These are phyloP conservation scores for Melaleuca quinquenervia DNA, from an alignment of 345 rosid genomes.

Conservation along the genomic window DNA sequence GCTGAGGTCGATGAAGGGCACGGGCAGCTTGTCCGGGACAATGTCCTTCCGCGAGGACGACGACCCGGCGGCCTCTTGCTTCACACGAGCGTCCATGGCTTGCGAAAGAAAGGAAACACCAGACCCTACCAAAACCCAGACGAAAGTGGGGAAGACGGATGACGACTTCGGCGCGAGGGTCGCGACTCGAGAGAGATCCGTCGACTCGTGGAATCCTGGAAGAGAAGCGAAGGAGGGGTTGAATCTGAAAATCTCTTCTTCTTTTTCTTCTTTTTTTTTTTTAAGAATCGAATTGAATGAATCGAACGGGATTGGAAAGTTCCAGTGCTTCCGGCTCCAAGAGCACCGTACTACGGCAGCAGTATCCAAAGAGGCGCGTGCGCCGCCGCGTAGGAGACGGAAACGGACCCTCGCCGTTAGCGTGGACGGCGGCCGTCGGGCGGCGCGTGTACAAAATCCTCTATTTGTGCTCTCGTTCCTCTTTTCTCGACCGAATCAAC, in stretches of 20 bases:
- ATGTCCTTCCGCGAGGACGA: neutral
- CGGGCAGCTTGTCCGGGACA: neutral
- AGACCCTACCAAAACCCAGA: neutral
- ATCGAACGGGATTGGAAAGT: neutral
- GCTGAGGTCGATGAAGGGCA: slow-evolving; percentile 42
- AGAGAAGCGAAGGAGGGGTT: neutral
- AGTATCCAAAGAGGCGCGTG: neutral
- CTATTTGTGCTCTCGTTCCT: too few species aligned
- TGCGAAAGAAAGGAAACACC: neutral
- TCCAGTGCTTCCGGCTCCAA: neutral
- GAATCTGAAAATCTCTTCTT: too few species aligned
- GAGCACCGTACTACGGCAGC: too few species aligned
- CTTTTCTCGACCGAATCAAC: too few species aligned
- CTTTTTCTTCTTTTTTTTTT: too few species aligned
- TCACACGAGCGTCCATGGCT: slow-evolving; percentile 28
- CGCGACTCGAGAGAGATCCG: neutral
- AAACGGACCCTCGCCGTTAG: neutral
- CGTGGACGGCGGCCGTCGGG: neutral
- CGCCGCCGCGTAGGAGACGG: neutral
- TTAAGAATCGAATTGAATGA: too few species aligned
- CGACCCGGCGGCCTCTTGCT: slow-evolving; percentile 27
- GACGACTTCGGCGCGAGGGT: neutral
- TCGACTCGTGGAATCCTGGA: neutral
- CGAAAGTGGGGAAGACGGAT: neutral
- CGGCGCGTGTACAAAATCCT: neutral